These are phyloP conservation scores for Fermentozyma sake DNA, from an alignment of 1,139 yeast species.

Conservation along the genomic window DNA sequence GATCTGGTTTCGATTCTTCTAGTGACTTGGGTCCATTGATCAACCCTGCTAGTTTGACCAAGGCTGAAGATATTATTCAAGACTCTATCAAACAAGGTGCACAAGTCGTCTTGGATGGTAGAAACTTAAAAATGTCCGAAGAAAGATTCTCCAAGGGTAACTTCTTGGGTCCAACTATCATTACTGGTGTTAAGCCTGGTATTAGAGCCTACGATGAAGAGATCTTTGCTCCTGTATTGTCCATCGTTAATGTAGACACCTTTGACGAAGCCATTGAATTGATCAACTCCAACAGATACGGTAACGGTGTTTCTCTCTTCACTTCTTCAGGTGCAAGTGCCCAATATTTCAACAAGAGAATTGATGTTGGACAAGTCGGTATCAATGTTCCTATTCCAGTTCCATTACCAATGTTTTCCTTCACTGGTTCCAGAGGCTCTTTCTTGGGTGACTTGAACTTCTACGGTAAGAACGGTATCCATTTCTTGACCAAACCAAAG, in stretches of 20 bases:
- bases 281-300: slow-evolving; percentile 63
- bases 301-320: slow-evolving; percentile 72
- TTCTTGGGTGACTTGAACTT: slow-evolving; percentile 78
- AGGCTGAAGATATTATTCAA: slow-evolving; percentile 52
- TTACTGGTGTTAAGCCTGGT: slow-evolving; percentile 62
- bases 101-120: slow-evolving; percentile 59
- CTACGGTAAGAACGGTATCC: slow-evolving; percentile 71
- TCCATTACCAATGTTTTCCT: slow-evolving; percentile 78
- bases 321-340: slow-evolving; percentile 68
- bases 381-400: slow-evolving; percentile 83
- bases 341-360: slow-evolving; percentile 64
- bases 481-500: slow-evolving; percentile 72
- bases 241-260: slow-evolving; percentile 60
- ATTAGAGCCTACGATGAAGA: slow-evolving; percentile 73
- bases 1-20: slow-evolving; percentile 60
- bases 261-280: slow-evolving; percentile 69
- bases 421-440: slow-evolving; percentile 75
- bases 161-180: slow-evolving; percentile 70
- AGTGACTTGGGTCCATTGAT: slow-evolving; percentile 74
- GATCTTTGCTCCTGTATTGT: slow-evolving; percentile 72
- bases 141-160: slow-evolving; percentile 55
- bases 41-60: slow-evolving; percentile 52
- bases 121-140: slow-evolving; percentile 46
- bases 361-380: slow-evolving; percentile 77
- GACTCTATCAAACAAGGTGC: slow-evolving; percentile 60